phyloP scores from a whole-genome alignment of 192 early-diverging fungal species.

The Podila epigama region DNA sequence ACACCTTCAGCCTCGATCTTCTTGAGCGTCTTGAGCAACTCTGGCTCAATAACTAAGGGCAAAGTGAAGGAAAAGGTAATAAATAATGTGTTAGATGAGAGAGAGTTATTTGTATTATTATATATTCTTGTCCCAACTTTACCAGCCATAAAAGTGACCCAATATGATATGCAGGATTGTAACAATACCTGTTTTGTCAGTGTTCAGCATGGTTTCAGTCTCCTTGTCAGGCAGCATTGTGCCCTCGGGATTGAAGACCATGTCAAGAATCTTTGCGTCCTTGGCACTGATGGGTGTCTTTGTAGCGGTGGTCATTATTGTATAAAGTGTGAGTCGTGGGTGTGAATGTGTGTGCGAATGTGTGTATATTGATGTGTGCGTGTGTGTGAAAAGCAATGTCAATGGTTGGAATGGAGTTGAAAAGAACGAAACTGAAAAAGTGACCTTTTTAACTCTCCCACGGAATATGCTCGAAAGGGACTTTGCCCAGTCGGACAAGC shows the following conservation, averaged over 20 bases:
- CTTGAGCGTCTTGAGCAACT: constrained; percentile 39
- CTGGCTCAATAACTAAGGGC: constrained; percentile 42
- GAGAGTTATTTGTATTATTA: too few species aligned
- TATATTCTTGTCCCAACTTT: too few species aligned
- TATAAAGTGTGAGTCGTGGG: neutral
- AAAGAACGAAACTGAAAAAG: too few species aligned
- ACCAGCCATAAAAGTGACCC: neutral
- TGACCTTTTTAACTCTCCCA: neutral
- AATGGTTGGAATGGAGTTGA: too few species aligned
- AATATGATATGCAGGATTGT: neutral
- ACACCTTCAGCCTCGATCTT: constrained; percentile 51
- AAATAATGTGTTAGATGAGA: neutral
- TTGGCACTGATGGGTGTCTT: constrained; percentile 35
- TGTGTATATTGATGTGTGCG: too few species aligned
- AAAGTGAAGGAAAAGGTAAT: neutral
- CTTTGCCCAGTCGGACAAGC: neutral
- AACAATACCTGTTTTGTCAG: constrained; percentile 16
- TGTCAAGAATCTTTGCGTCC: constrained; percentile 46
- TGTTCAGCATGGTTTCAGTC: constrained; percentile 39
- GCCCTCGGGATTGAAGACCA: constrained; percentile 51
- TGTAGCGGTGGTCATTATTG: constrained; percentile 8
- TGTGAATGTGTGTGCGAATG: neutral
- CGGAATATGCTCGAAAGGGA: too few species aligned
- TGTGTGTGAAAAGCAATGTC: too few species aligned
- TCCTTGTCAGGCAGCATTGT: constrained; percentile 48